Conservation (phyloP, 2,329 filamentous ascomycete genomes). For the Clarireedia sp. region DNA sequence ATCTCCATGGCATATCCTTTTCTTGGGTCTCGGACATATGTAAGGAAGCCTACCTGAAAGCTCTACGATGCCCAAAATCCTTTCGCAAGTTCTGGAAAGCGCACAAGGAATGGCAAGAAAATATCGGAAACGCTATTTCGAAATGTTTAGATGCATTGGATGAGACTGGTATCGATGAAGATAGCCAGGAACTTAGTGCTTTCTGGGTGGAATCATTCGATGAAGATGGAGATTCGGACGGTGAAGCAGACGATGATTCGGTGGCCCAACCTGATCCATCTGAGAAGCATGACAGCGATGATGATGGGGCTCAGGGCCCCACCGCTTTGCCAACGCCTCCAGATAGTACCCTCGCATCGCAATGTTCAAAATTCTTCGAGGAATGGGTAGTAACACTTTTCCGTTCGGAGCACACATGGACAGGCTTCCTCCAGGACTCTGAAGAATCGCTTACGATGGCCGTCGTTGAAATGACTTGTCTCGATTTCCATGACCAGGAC, state of each 20-base stretch:
- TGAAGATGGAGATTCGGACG: conserved; percentile 10
- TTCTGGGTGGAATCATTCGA: conserved; percentile 15
- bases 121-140: conserved; percentile 12
- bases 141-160: conserved; percentile 11
- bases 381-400: conserved; percentile 4
- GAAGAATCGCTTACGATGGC: conserved; percentile 13
- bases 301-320: too few species aligned
- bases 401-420: conserved; percentile 5
- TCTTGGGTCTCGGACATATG: neutral
- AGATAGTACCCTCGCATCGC: neutral
- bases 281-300: neutral
- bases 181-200: conserved; percentile 12
- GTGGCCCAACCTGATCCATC: neutral
- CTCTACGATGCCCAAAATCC: conserved; percentile 3
- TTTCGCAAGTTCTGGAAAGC: conserved; percentile 12
- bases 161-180: conserved; percentile 9
- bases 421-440: conserved; percentile 11
- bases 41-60: conserved; percentile 2
- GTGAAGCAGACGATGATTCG: conserved; percentile 3
- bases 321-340: neutral
- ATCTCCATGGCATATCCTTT: neutral
- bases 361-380: neutral
- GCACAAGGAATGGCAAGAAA: conserved; percentile 1
- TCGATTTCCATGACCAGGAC: conserved; percentile 8
- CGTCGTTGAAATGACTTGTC: conserved; percentile 8